Evolutionary conservation across 2,329 filamentous ascomycete genomes (phyloP).

Genomic region (Ambrosiella xylebori): DNA sequence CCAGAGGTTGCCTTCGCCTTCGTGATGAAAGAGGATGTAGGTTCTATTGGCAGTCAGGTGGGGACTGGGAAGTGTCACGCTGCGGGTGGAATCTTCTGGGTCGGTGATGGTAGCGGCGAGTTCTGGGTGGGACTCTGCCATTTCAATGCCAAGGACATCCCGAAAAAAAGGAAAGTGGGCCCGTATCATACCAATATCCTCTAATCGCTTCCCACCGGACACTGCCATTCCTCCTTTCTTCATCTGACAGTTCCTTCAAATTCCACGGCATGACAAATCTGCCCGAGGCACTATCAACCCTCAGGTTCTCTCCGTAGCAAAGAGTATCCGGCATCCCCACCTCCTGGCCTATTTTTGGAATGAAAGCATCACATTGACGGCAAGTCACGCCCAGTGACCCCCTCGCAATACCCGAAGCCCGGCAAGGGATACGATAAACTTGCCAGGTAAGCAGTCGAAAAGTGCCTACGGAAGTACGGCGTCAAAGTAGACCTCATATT

Average conservation of each 20-base stretch:
- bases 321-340: slow-evolving; percentile 16
- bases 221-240: background rate
- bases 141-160: slow-evolving; percentile 13
- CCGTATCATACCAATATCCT: slow-evolving; percentile 20
- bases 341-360: slow-evolving; percentile 12
- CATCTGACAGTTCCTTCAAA: background rate
- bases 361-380: slow-evolving; percentile 17
- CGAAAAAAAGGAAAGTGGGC: slow-evolving; percentile 17
- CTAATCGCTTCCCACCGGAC: slow-evolving; percentile 11
- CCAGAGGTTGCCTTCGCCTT: slow-evolving; percentile 21
- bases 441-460: slow-evolving; percentile 1
- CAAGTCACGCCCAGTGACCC: no score
- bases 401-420: slow-evolving; percentile 5
- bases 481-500: background rate
- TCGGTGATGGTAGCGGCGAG: background rate
- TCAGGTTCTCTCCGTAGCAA: slow-evolving; percentile 15
- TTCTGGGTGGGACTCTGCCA: background rate
- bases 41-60: background rate
- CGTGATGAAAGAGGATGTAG: slow-evolving; percentile 17
- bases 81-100: background rate
- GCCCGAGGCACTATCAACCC: slow-evolving; percentile 13
- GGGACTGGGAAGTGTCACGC: background rate
- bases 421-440: background rate
- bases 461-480: slow-evolving; percentile 5
- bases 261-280: background rate